Percentiles rank a stretch among this genome's conserved stretches.
Conservation (phyloP, 345 rosid genomes). For the Cardamine chenopodiifolia region DNA sequence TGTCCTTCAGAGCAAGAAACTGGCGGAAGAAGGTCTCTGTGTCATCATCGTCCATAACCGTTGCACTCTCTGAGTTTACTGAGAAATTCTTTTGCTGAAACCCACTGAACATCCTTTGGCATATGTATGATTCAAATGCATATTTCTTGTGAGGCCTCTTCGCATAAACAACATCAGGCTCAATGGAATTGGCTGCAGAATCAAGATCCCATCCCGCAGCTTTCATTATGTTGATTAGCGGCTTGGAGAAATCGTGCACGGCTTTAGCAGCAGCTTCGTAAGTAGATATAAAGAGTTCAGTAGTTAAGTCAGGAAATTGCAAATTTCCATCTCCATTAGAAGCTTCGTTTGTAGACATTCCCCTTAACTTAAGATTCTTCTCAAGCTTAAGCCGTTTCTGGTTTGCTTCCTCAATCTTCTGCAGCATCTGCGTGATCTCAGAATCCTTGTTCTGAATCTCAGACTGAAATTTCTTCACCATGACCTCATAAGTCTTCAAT, state of each 20-base stretch:
- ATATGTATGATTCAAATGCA: conserved; percentile 83
- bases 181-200: conserved; percentile 79
- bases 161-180: conserved; percentile 68
- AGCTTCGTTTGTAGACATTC: conserved; percentile 66
- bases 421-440: conserved; percentile 70
- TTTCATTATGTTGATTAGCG: conserved; percentile 88
- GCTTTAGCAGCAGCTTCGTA: conserved; percentile 75
- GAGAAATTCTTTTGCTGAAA: conserved; percentile 70
- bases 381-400: conserved; percentile 74
- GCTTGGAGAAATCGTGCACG: conserved; percentile 82
- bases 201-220: conserved; percentile 96
- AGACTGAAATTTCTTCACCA: conserved; percentile 88
- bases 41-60: conserved; percentile 35
- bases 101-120: conserved; percentile 78
- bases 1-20: conserved; percentile 65
- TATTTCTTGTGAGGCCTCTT: conserved; percentile 85
- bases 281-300: conserved; percentile 59
- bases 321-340: conserved; percentile 51
- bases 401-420: conserved; percentile 73
- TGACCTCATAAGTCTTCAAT: conserved; percentile 83
- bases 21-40: conserved; percentile 74
- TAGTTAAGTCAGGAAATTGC: conserved; percentile 54
- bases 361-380: conserved; percentile 81
- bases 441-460: conserved; percentile 89
- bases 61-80: conserved; percentile 47